These are phyloP conservation scores for Castanea mollissima DNA, from an alignment of 306 rosid species.

Conservation along the genomic window DNA sequence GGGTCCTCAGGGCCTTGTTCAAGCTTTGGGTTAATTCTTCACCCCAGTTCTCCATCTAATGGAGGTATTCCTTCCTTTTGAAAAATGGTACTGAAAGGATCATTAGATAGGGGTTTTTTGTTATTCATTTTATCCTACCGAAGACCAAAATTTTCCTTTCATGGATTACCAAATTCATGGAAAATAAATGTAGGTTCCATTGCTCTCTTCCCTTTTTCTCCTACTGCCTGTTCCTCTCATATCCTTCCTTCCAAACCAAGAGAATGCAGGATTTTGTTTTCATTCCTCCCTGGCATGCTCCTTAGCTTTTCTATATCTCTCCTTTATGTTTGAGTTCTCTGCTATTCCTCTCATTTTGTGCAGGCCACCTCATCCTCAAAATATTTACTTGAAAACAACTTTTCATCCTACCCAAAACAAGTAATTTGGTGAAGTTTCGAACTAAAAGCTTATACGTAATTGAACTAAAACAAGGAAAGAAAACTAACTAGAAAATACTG, in stretches of 20 bases:
- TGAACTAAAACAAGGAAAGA: background rate
- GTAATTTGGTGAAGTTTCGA: background rate
- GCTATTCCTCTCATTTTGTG: background rate
- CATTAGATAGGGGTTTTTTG: background rate
- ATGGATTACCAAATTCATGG: background rate
- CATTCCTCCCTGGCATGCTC: no score
- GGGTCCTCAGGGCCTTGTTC: no score
- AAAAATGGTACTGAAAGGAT: background rate
- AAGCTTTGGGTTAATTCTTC: no score
- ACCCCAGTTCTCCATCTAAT: no score
- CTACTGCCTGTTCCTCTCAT: background rate
- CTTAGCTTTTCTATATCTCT: no score
- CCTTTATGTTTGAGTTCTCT: no score
- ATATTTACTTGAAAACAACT: background rate
- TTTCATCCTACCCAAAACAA: background rate
- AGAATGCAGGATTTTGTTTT: no score
- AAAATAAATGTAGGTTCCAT: background rate
- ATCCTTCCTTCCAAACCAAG: no score
- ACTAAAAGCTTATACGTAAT: background rate
- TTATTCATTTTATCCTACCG: background rate
- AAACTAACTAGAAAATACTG: background rate
- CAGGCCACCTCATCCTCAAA: background rate
- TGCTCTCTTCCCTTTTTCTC: background rate
- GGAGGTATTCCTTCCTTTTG: no score
- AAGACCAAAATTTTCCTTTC: background rate